These are phyloP conservation scores for Gossypium thurberi DNA, from an alignment of 345 rosid genomes.

Conservation along the genomic window DNA sequence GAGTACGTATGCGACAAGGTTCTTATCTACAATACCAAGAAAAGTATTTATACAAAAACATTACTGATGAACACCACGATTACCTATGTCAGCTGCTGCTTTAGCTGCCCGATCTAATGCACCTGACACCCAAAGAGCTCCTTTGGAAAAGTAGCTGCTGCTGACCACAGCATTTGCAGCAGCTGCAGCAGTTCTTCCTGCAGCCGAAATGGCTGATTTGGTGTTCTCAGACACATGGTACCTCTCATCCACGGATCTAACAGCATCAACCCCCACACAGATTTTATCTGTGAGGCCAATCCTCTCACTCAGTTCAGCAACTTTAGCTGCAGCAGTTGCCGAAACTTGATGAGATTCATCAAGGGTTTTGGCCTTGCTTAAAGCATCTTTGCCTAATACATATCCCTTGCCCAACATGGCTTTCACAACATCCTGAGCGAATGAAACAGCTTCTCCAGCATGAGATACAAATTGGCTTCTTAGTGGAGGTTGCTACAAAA, in stretches of 20 bases:
- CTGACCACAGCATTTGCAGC: conserved; percentile 59
- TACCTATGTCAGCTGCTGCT: neutral
- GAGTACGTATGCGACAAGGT: neutral
- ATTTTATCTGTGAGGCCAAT: conserved; percentile 63
- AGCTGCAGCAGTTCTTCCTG: conserved; percentile 60
- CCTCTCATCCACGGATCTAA: conserved; percentile 49
- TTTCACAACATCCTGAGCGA: conserved; percentile 68
- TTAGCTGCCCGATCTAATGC: conserved; percentile 40
- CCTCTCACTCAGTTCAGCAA: conserved; percentile 52
- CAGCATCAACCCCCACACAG: conserved; percentile 62
- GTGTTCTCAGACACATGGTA: conserved; percentile 61
- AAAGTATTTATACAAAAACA: neutral
- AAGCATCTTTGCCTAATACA: conserved; percentile 64
- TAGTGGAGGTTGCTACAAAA: conserved; percentile 21
- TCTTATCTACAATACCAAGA: neutral
- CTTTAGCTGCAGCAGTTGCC: conserved; percentile 65
- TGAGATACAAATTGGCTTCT: conserved; percentile 33
- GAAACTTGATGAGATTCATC: conserved; percentile 75
- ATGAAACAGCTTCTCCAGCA: conserved; percentile 64
- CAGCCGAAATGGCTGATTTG: conserved; percentile 56
- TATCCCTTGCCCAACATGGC: conserved; percentile 63
- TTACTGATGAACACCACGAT: neutral
- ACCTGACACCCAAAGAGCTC: conserved; percentile 71
- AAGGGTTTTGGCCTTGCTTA: conserved; percentile 56
- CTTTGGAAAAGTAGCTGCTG: conserved; percentile 72